A percentile compares a stretch with the other conserved stretches of the same genome.
Evolutionary conservation across 441 rosid species (phyloP).

Genomic region (Gossypium schwendimanii): DNA sequence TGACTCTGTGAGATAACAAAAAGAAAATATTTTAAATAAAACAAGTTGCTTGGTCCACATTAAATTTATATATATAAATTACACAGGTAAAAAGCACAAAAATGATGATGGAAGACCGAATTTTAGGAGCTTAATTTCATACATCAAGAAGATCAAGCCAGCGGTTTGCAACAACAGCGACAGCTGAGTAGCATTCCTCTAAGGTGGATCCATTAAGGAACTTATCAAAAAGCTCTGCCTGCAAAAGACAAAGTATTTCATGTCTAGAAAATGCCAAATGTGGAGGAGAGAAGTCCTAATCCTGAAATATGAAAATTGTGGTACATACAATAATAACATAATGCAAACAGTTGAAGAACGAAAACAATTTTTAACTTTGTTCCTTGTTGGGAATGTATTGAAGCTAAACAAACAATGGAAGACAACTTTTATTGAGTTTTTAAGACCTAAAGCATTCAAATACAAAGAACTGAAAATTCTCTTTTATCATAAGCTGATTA

Average conservation of each 20-base stretch:
- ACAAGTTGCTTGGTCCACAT: conserved; percentile 9
- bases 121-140: conserved; percentile 21
- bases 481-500: not conserved
- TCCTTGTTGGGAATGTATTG: not conserved
- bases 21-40: conserved; percentile 14
- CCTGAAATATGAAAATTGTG: not conserved
- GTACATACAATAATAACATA: not conserved
- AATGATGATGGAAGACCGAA: not conserved
- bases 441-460: not conserved
- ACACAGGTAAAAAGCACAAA: not conserved
- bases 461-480: not conserved
- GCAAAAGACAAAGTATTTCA: conserved; percentile 21
- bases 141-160: conserved; percentile 99
- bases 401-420: not conserved
- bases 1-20: conserved; percentile 54
- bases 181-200: conserved; percentile 90
- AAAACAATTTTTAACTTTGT: not conserved
- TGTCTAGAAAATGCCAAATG: conserved; percentile 7
- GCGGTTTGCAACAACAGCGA: conserved; percentile 90
- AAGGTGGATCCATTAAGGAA: conserved; percentile 86
- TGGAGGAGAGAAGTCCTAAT: not conserved
- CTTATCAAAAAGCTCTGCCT: conserved; percentile 98
- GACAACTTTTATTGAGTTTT: not conserved
- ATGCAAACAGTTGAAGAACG: not conserved
- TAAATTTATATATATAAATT: not conserved